Percentiles rank a stretch among this genome's conserved stretches.
These are phyloP conservation scores for Oryza australiensis DNA, from an alignment of 176 grass and related monocot species.

Conservation along the genomic window DNA sequence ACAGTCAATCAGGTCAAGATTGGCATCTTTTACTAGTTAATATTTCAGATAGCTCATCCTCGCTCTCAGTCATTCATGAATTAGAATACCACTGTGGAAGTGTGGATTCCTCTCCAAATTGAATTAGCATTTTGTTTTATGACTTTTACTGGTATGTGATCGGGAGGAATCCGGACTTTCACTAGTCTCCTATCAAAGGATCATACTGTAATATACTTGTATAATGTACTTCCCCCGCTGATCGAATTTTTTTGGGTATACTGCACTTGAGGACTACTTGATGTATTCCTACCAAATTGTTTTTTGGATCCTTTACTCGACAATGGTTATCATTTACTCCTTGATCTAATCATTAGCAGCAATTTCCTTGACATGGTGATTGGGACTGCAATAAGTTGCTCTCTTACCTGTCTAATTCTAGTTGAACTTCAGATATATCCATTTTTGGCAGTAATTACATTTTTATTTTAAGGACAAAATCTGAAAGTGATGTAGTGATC, in stretches of 20 bases:
- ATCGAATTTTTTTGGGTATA: neutral
- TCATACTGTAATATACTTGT: neutral
- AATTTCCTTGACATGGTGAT: neutral
- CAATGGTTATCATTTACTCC: neutral
- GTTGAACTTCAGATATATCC: constrained; percentile 12
- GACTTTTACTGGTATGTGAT: neutral
- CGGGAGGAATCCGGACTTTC: neutral
- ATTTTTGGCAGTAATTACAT: constrained; percentile 1
- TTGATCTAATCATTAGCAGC: neutral
- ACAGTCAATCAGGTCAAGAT: constrained; percentile 76
- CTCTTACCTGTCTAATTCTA: neutral
- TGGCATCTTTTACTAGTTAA: neutral
- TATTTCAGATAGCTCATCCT: neutral
- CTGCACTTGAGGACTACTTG: constrained; percentile 16
- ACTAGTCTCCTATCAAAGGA: neutral
- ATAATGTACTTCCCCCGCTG: neutral
- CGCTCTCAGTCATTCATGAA: neutral
- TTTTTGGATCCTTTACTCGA: neutral
- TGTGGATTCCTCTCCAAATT: neutral
- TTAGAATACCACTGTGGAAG: neutral
- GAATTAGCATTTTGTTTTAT: neutral
- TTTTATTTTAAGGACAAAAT: neutral
- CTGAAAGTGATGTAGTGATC: constrained; percentile 17
- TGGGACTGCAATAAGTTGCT: neutral
- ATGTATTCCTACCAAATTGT: neutral